Conservation (phyloP, 2,329 filamentous ascomycete genomes). For the Apiospora rasikravindrae region DNA sequence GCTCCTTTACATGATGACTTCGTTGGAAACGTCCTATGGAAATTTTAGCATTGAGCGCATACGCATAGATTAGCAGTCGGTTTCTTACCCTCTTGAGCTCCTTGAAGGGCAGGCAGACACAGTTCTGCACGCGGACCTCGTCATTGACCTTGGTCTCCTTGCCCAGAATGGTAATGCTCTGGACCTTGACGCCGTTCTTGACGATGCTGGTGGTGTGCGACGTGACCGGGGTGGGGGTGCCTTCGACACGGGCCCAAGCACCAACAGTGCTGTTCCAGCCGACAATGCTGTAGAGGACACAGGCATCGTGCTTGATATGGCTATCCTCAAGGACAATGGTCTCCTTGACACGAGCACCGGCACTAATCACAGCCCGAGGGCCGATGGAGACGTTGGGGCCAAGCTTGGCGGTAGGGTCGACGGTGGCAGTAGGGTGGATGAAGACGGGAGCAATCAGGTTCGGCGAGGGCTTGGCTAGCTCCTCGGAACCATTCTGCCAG, state of each 20-base stretch:
- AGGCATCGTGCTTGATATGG: slow-evolving; percentile 96
- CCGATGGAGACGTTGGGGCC: slow-evolving; percentile 97
- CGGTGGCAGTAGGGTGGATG: slow-evolving; percentile 88
- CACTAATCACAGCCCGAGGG: slow-evolving; percentile 81
- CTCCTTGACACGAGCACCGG: slow-evolving; percentile 92
- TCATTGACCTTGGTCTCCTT: slow-evolving; percentile 96
- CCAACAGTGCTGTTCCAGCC: slow-evolving; percentile 96
- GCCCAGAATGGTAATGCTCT: slow-evolving; percentile 95
- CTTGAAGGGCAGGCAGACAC: slow-evolving; percentile 96
- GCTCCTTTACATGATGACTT: slow-evolving; percentile 83
- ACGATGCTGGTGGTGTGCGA: slow-evolving; percentile 94
- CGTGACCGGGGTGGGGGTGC: slow-evolving; percentile 83
- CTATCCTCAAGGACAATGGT: slow-evolving; percentile 93
- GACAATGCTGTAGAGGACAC: slow-evolving; percentile 93
- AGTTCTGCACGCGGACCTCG: slow-evolving; percentile 96
- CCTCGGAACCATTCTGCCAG: slow-evolving; percentile 78
- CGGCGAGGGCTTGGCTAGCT: slow-evolving; percentile 81
- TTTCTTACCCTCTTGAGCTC: slow-evolving; percentile 86
- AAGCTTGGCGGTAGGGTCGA: slow-evolving; percentile 94
- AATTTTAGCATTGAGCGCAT: slow-evolving; percentile 12
- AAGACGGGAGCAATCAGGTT: slow-evolving; percentile 92
- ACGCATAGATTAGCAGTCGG: neutral
- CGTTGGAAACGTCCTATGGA: slow-evolving; percentile 78
- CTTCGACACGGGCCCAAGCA: slow-evolving; percentile 98
- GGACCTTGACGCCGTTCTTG: slow-evolving; percentile 98